Evolutionary conservation across 768 basidiomycete genomes (phyloP), one percentile per base, ranked within the genome.

Genomic region (Mycena pura): DNA sequence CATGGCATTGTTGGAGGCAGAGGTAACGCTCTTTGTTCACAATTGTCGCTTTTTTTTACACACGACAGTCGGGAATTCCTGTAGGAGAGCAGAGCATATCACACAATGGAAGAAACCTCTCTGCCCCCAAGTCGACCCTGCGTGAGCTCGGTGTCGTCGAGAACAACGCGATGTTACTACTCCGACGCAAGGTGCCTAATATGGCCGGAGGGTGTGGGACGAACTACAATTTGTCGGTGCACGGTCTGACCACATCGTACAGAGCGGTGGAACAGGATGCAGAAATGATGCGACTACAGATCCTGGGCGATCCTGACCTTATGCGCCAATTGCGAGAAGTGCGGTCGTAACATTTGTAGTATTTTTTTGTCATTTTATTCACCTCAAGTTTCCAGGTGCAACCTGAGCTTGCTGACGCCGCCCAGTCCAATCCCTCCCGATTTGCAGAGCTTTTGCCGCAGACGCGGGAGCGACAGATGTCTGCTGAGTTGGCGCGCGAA

Each of bases 1-100:
- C 34, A 90, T 91, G 84, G 96, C 93, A 13, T 80, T 98, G 53
- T 82, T 97, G n/a, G 95, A 97, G 76, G 96, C 90, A 0, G 96
- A 98, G 86, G 96, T 95, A 72, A n/a, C 73, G 88, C 72, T n/a
- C 40, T 50, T 29, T 38, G 19, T 19, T 17, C 22, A 22, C 17
- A 47, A 5, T 9, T 38, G 34, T 39, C 10, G 6, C 5, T 6
- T 21, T 28, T 32, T 14, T 24, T 44, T 39, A 41, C 31, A 29
- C 10, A 24, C 51, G 21, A 19, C 67, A 95, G 94, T 93, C 91
- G 14, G 88, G 87, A 22, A 87, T 96, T 44, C 86, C 90, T 1
- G 69, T 84, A 17, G 52, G 72, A 24, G 92, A 95, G 65, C 95
- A 96, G 73, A 84, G 83, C 61, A 86, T 96, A 40, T 86, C 85